Evolutionary conservation across 78 protist species (phyloP).

Genomic region (Protostelium mycophagum): DNA sequence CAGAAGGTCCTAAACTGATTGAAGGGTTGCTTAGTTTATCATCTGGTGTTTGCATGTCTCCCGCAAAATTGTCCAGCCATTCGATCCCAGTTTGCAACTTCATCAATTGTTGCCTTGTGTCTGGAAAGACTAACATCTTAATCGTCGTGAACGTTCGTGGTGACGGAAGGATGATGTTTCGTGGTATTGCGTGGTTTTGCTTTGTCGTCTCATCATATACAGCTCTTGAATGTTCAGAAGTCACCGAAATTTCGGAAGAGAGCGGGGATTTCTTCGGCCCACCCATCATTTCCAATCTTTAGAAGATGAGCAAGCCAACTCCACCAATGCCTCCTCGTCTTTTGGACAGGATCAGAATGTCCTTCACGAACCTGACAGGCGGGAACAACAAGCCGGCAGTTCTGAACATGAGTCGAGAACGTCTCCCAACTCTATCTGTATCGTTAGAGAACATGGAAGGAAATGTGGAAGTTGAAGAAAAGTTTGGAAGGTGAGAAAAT

Average conservation of each 20-base stretch:
- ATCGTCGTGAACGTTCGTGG: neutral
- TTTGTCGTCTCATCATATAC: too few species aligned
- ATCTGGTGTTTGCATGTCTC: neutral
- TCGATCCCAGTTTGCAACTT: neutral
- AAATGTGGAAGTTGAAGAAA: neutral
- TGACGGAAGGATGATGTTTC: neutral
- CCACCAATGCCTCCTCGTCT: too few species aligned
- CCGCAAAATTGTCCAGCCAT: neutral
- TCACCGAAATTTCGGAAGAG: too few species aligned
- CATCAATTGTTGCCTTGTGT: neutral
- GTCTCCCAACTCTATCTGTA: neutral
- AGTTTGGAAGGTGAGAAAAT: constrained; percentile 1
- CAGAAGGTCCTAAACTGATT: neutral
- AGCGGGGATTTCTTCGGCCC: too few species aligned
- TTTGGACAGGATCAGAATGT: too few species aligned
- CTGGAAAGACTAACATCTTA: neutral
- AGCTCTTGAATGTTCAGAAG: too few species aligned
- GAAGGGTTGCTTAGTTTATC: neutral
- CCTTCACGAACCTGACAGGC: too few species aligned
- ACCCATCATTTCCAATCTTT: too few species aligned
- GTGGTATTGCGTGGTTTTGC: too few species aligned
- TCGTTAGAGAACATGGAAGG: neutral
- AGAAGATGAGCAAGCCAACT: too few species aligned
- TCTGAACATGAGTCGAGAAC: neutral
- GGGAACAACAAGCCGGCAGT: too few species aligned